Base-by-base conservation (phyloP, 805 yeast species). In the Candida awuae region DNA sequence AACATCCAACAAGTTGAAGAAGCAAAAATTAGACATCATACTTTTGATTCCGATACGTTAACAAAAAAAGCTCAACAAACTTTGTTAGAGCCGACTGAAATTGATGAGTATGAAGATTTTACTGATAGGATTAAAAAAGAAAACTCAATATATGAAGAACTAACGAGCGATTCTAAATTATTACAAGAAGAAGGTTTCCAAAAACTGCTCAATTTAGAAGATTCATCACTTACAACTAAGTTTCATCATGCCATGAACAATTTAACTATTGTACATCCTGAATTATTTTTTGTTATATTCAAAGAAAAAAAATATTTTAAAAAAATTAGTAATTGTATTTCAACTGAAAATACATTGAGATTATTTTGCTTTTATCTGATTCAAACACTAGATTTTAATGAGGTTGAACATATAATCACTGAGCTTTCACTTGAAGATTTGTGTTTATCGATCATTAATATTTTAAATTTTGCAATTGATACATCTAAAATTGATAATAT, bases 301-400 rank as follows among this genome's bases (percentile, higher is more conserved):
- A 13, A 26, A 13, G 8, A 45, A 29, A 43, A 36, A 4, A 17
- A 30, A 2, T 34, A 45, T 19, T 23, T 53, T 2, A 32, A 35
- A 4, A 40, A 33, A 19, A 32, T 55, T 12, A 27, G 48, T 2
- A 37, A 33, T 4, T 49, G 44, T 28, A 32, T 59, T 18, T 48
- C 56, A 13, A 38, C 53, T 8, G 59, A 58, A n/a, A 57, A 59
- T 37, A 39, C 54, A 9, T 25, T 59, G 4, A 44, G 63, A 32
- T 17, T 58, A 6, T 39, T 42, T 8, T 54, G 63, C 32, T 29
- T 45, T 27, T 43, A 47, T 29, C 33, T 42, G 30, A 39, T 43
- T 22, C 32, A 41, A 5, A 20, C 37, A 18, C 34, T 25, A 1
- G 19, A 46, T 17, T 31, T 39, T 18, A 15, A 25, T 9, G 23